These are phyloP conservation scores for Irpex rosettiformis DNA, from an alignment of 1,284 basidiomycete genomes.

Conservation along the genomic window DNA sequence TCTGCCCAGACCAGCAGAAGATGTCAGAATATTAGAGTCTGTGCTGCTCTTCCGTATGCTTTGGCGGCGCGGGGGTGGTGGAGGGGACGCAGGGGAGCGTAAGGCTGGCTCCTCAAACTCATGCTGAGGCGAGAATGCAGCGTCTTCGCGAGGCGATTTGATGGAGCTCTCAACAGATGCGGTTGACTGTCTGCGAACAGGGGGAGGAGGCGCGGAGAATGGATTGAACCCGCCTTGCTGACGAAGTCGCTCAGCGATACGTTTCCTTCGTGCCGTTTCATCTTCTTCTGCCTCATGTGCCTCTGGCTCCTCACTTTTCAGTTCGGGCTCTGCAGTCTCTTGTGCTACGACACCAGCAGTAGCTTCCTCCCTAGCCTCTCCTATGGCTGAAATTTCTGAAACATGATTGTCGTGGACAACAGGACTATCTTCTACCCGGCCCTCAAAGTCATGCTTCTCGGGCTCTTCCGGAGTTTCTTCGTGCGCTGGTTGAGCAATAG, in stretches of 20 bases:
- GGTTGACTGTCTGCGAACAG: slow-evolving; percentile 1
- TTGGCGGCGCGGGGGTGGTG: slow-evolving; percentile 8
- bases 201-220: slow-evolving; percentile 35
- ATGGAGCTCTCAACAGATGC: not conserved
- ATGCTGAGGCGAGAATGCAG: not conserved
- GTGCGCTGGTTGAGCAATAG: not conserved
- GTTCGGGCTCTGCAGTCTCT: slow-evolving; percentile 4
- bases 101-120: not conserved
- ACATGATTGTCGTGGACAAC: not conserved
- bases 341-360: not conserved
- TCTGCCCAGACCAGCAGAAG: not conserved
- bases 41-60: slow-evolving; percentile 7
- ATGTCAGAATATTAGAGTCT: not conserved
- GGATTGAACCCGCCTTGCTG: slow-evolving; percentile 69
- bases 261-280: slow-evolving; percentile 47
- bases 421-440: not conserved
- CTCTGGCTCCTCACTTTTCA: slow-evolving; percentile 7
- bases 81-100: slow-evolving; percentile 5
- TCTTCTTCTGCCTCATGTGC: slow-evolving; percentile 42
- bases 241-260: slow-evolving; percentile 58
- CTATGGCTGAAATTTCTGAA: not conserved
- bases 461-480: not conserved
- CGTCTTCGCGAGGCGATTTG: not conserved
- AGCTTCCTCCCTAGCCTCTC: not conserved
- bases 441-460: not conserved